phyloP scores from a whole-genome alignment of 352 stramenopile species.

The Sclerospora graminicola region DNA sequence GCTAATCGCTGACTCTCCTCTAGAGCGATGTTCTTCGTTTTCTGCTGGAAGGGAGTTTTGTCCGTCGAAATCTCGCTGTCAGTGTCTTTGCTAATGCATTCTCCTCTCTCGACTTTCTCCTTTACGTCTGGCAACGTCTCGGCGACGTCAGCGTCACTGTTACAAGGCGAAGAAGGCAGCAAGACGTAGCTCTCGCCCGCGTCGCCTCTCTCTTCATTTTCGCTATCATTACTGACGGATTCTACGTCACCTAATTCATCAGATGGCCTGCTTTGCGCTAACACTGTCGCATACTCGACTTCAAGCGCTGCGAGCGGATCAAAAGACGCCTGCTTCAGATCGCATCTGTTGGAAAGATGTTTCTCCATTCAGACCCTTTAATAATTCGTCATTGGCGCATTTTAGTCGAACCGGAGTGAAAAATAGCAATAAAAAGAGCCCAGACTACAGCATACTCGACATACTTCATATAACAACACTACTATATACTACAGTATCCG shows the following conservation, averaged over 20 bases:
- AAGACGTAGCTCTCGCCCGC: slow-evolving; percentile 22
- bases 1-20: slow-evolving; percentile 19
- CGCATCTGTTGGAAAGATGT: slow-evolving; percentile 1
- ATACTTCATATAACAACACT: too few relatives aligned
- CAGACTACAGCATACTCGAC: too few relatives aligned
- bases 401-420: too few relatives aligned
- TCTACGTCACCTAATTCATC: slow-evolving; percentile 1
- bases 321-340: slow-evolving; percentile 19
- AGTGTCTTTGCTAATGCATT: not conserved
- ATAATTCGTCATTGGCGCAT: too few relatives aligned
- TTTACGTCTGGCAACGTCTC: slow-evolving; percentile 5
- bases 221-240: slow-evolving; percentile 9
- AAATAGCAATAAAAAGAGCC: too few relatives aligned
- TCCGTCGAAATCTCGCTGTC: not conserved
- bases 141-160: slow-evolving; percentile 13
- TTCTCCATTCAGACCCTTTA: too few relatives aligned
- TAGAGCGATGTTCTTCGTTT: slow-evolving; percentile 12
- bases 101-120: slow-evolving; percentile 6
- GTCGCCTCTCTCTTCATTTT: slow-evolving; percentile 13
- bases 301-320: slow-evolving; percentile 49
- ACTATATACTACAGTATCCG: too few relatives aligned
- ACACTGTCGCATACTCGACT: slow-evolving; percentile 47
- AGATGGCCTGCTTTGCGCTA: slow-evolving; percentile 25
- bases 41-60: slow-evolving; percentile 1
- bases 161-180: slow-evolving; percentile 22